These are phyloP conservation scores for Naganishia friedmannii DNA, from an alignment of 768 basidiomycete genomes.

Conservation along the genomic window DNA sequence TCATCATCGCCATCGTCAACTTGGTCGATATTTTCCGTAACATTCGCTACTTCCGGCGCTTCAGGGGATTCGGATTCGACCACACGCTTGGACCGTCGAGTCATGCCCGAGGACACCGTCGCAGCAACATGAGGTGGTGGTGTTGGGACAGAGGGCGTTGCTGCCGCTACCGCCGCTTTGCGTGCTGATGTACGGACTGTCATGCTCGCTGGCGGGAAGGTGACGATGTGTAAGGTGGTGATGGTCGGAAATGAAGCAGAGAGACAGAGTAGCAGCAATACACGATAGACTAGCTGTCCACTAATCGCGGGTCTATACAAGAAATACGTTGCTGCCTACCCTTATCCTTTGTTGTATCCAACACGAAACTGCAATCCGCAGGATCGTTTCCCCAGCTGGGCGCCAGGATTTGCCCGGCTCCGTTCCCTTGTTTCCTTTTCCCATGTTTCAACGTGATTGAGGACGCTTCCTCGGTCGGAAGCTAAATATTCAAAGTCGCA, in stretches of 20 bases:
- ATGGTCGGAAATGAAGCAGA: background rate
- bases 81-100: slow-evolving; percentile 30
- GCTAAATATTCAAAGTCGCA: slow-evolving; percentile 2
- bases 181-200: slow-evolving; percentile 11
- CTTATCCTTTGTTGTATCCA: too few relatives aligned
- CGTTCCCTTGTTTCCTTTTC: background rate
- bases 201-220: background rate
- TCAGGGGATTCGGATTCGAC: slow-evolving; percentile 30
- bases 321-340: too few relatives aligned
- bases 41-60: slow-evolving; percentile 4
- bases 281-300: too few relatives aligned
- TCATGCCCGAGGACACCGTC: slow-evolving; percentile 7
- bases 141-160: background rate
- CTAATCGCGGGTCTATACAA: too few relatives aligned
- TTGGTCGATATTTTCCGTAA: slow-evolving; percentile 6
- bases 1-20: slow-evolving; percentile 15
- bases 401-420: slow-evolving; percentile 26
- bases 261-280: background rate
- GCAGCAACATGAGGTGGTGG: too few relatives aligned
- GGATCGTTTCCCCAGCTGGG: too few relatives aligned
- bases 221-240: background rate
- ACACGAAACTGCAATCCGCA: too few relatives aligned
- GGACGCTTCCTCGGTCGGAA: background rate
- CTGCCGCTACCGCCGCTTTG: background rate
- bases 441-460: background rate